Evolutionary conservation across 352 stramenopile species (phyloP), one percentile per base, ranked within the genome.

Genomic region (Phytophthora crassamura): DNA sequence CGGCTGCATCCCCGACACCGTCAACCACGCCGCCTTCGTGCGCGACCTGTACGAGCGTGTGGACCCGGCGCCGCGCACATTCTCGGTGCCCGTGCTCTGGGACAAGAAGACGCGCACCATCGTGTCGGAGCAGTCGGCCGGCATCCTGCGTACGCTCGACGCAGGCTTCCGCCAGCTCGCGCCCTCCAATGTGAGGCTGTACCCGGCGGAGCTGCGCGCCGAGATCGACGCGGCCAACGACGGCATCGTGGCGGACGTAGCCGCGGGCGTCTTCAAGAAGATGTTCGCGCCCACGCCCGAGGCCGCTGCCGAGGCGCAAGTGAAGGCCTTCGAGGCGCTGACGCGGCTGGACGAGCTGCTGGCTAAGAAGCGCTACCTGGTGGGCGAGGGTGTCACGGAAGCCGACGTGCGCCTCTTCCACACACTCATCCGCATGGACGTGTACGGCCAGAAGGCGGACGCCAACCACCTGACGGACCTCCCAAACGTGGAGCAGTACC

Each of bases 71-170:
- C 47, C 55, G 16, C 53, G 54, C 8, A 66, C 51, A 2, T 76
- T 67, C 38, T 75, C 85, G n/a, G 86, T 88, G 2, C 88, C 88
- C 4, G 57, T 96, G 1, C 59, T 96, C 22, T 75, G 91, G 47
- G 86, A 97, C 78, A 75, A 80, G 38, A 80, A 88, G 73, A 72
- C 52, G 25, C 59, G 76, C 14, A 79, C 72, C 10, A 96, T 67
- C 34, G 49, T 67, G 40, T 67, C 59, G 20, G 59, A 67, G 50
- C 40, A 67, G 28, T 60, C 59, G 90, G 78, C 74, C 33, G 57
- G 67, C 5, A 94, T 96, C 46, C 75, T 97, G 22, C 73, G 82
- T 30, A 86, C 93, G 57, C 53, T 97, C 7, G 69, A 74, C 45
- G 64, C 46, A 7, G 75, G 55, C 1, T 86, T 87, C 42, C 80